Conservation (phyloP, 805 yeast genomes). For the Metschnikowia corniflorae region DNA sequence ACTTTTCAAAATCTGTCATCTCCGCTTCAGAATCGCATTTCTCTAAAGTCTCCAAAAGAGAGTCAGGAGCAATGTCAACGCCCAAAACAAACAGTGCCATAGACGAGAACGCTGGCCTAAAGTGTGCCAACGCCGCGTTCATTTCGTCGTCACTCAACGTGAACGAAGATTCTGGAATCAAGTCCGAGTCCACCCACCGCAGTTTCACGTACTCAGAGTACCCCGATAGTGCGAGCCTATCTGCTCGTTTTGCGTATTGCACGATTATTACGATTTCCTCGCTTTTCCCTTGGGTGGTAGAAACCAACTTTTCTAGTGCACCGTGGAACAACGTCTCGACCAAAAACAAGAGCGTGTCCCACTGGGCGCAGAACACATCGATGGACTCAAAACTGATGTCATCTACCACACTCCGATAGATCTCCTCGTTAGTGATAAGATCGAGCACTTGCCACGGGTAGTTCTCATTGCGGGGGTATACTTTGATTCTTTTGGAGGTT, state of each 20-base stretch:
- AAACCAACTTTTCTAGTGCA: slow-evolving; percentile 7
- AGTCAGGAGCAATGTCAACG: too few relatives aligned
- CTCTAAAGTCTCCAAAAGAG: too few relatives aligned
- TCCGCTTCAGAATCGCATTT: too few relatives aligned
- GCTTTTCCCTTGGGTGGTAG: background rate
- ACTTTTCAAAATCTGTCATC: too few relatives aligned
- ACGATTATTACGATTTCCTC: background rate
- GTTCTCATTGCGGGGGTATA: too few relatives aligned
- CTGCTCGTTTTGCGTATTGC: slow-evolving; percentile 2
- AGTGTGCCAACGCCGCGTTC: slow-evolving; percentile 1
- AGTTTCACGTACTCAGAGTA: slow-evolving; percentile 9
- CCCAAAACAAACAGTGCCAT: too few relatives aligned
- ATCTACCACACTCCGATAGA: slow-evolving; percentile 10
- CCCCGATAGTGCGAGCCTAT: background rate
- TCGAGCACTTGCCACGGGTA: background rate
- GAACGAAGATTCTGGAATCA: slow-evolving; percentile 11
- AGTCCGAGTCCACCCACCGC: slow-evolving; percentile 12
- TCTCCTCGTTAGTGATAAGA: slow-evolving; percentile 2
- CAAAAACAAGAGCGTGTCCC: slow-evolving; percentile 25
- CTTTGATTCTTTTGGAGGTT: background rate
- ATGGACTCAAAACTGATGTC: slow-evolving; percentile 7
- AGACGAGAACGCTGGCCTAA: too few relatives aligned
- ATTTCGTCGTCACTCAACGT: slow-evolving; percentile 5
- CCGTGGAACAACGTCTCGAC: slow-evolving; percentile 23
- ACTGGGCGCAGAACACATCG: slow-evolving; percentile 20